Evolutionary conservation across 176 grass and related monocot genomes (phyloP).

Genomic region (Aegilops tauschii): DNA sequence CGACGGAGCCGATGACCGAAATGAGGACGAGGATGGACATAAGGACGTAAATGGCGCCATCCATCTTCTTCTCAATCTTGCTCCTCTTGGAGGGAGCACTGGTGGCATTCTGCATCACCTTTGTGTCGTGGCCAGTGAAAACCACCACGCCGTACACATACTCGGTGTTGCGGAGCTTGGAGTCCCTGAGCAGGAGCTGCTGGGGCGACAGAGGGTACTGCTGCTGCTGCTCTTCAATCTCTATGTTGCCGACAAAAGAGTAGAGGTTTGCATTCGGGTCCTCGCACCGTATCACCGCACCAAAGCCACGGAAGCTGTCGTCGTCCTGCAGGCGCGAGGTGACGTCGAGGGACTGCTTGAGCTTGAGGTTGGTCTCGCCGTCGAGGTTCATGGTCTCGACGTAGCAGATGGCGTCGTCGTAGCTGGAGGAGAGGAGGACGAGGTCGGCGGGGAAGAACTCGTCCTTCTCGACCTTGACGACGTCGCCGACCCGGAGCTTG

Average conservation of each 20-base stretch:
- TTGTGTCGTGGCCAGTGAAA: conserved; percentile 89
- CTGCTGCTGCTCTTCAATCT: conserved; percentile 36
- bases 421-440: conserved; percentile 81
- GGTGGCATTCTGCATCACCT: conserved; percentile 97
- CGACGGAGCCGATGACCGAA: conserved; percentile 54
- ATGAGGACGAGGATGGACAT: conserved; percentile 55
- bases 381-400: conserved; percentile 98
- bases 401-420: conserved; percentile 82
- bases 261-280: conserved; percentile 89
- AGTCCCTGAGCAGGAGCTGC: conserved; percentile 92
- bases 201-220: conserved; percentile 61
- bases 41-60: conserved; percentile 76
- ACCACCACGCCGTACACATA: conserved; percentile 70
- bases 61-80: conserved; percentile 84
- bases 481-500: conserved; percentile 65
- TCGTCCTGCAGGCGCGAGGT: conserved; percentile 56
- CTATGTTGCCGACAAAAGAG: conserved; percentile 73
- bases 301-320: conserved; percentile 25
- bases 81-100: conserved; percentile 75
- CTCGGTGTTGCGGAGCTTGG: conserved; percentile 85
- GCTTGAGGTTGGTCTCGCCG: conserved; percentile 94
- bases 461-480: conserved; percentile 83
- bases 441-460: conserved; percentile 92
- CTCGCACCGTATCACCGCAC: conserved; percentile 57
- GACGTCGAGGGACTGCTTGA: conserved; percentile 63